Conservation (phyloP, 2,329 filamentous ascomycete genomes). For the Orbilia oligospora region DNA sequence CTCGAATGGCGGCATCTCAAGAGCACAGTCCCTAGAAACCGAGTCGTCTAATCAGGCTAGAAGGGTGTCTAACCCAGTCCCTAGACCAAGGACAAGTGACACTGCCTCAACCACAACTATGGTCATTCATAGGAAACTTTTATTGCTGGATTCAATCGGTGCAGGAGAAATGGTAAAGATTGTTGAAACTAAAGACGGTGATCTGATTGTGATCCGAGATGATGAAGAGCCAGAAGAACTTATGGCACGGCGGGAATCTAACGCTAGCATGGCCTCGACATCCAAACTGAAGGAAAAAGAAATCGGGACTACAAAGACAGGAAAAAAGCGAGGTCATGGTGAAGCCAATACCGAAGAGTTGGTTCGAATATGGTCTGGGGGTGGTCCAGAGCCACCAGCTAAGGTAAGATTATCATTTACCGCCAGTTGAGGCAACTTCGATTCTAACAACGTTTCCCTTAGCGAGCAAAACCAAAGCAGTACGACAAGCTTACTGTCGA, state of each 20-base stretch:
- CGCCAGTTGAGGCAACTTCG: background rate
- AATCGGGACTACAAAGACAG: conserved; percentile 31
- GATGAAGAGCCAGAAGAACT: conserved; percentile 55
- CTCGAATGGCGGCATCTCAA: conserved; percentile 42
- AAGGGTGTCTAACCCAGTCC: background rate
- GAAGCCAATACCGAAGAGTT: conserved; percentile 41
- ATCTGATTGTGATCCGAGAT: conserved; percentile 44
- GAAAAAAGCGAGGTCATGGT: conserved; percentile 37
- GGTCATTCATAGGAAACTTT: conserved; percentile 34
- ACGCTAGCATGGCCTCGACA: conserved; percentile 13
- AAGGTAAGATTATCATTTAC: conserved; percentile 25
- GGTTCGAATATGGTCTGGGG: conserved; percentile 49
- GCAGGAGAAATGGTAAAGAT: conserved; percentile 52
- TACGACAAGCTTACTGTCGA: conserved; percentile 41
- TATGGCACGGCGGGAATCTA: conserved; percentile 43
- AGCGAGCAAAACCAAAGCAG: conserved; percentile 35
- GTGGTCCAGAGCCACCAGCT: conserved; percentile 35
- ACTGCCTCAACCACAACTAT: conserved; percentile 4
- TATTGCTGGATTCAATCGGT: conserved; percentile 43
- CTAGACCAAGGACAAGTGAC: conserved; percentile 20
- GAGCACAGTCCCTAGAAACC: conserved; percentile 32
- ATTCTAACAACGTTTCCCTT: conserved; percentile 17
- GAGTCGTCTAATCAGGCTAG: background rate
- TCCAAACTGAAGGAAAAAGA: conserved; percentile 20
- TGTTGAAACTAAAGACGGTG: conserved; percentile 41